phyloP scores from a whole-genome alignment of 495 filamentous ascomycete species.

The Penicillium lividum region DNA sequence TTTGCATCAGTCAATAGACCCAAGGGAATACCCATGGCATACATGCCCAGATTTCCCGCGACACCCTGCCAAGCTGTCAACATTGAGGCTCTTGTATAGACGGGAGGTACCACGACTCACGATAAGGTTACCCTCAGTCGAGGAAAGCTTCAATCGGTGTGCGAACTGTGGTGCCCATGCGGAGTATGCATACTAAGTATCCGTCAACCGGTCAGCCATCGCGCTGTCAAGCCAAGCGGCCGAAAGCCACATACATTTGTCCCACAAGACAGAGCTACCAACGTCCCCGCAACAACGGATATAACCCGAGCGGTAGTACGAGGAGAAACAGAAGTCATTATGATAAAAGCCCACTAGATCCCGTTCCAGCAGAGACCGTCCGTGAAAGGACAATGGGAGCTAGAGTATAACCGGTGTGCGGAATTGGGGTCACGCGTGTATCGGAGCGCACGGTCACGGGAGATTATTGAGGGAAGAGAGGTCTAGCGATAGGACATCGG shows the following conservation, averaged over 20 bases:
- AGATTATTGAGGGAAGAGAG: neutral
- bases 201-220: conserved; percentile 10
- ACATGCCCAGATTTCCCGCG: conserved; percentile 96
- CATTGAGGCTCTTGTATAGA: conserved; percentile 7
- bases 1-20: conserved; percentile 83
- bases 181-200: conserved; percentile 86
- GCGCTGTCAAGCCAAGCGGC: conserved; percentile 1
- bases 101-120: conserved; percentile 45
- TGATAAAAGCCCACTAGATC: conserved; percentile 4
- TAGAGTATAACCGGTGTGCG: conserved; percentile 6
- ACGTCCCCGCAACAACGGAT: conserved; percentile 81
- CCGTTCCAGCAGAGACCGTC: neutral
- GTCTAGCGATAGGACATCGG: conserved; percentile 16
- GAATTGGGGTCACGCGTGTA: conserved; percentile 2
- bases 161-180: conserved; percentile 98
- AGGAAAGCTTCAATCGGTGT: conserved; percentile 76
- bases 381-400: neutral
- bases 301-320: conserved; percentile 55
- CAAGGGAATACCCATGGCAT: conserved; percentile 83
- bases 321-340: conserved; percentile 27
- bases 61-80: conserved; percentile 57
- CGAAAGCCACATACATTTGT: conserved; percentile 70
- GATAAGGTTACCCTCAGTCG: conserved; percentile 89
- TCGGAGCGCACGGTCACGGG: neutral
- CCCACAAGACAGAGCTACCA: conserved; percentile 85